Base-by-base conservation (phyloP, 2,329 filamentous ascomycete species). In the Hysterium pulicare region DNA sequence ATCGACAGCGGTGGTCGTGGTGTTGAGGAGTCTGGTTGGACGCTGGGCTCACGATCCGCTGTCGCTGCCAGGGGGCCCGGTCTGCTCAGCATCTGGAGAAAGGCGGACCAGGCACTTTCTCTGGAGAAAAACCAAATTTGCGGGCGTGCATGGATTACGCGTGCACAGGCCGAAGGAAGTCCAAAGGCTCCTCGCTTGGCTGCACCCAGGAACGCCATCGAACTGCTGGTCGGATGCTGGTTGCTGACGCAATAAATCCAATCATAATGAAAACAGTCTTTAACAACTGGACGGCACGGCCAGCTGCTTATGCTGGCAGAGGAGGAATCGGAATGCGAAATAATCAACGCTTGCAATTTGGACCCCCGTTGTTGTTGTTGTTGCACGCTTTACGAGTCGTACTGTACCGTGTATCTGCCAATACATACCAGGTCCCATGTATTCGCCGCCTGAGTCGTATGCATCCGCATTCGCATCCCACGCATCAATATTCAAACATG, bases 1-100 rank as follows among this genome's bases (percentile, higher is more conserved):
- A 66, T 66, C 62, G 59, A 58, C 62, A 54, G 55, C 7, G 24
- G 13, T 58, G 58, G 59, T 60, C 50, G 48, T 52, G 49, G 50
- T 53, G 53, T 50, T 49, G 51, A 52, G 56, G 59, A 53, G 53
- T 48, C 44, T 33, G 36, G 17, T 17, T 41, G 24, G 24, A 28
- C 24, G n/a, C n/a, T n/a, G n/a, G 32, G 21, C 32, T 19, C 32
- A 34, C 21, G 19, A 21, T 13, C 34, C 34, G 21, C 34, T 13
- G 34, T 36, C 7, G 8, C 13, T 13, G 24, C 33, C 33, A 36
- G 33, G 33, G 20, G 5, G 15, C 8, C 8, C 17, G 11, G 33
- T 6, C 8, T 8, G 15, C 11, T 10, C 17, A 10, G 15, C 17
- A 36, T 10, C 33, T 21, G 19, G 33, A 36, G 33, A 36, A 36